Evolutionary conservation across 2,329 filamentous ascomycete genomes (phyloP).

Genomic region (Nannizziopsis barbatae): DNA sequence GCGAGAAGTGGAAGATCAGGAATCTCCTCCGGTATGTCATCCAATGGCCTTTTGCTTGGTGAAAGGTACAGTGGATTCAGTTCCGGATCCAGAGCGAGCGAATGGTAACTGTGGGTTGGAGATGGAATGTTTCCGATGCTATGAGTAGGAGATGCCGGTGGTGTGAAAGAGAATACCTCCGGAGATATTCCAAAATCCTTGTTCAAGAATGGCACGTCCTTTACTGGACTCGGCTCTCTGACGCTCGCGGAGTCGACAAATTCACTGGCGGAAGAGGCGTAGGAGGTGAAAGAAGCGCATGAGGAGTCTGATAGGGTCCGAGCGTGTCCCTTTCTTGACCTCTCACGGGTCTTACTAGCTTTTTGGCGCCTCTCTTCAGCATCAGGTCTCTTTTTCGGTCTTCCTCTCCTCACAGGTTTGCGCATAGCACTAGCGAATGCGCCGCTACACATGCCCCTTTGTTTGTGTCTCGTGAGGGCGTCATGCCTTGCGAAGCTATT

Average conservation of each 20-base stretch:
- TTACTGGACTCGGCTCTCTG: conserved; percentile 26
- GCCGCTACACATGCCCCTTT: conserved; percentile 92
- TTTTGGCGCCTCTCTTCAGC: conserved; percentile 49
- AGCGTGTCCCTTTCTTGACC: conserved; percentile 27
- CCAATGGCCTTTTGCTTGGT: conserved; percentile 23
- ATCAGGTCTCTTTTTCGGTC: conserved; percentile 53
- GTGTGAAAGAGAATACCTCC: conserved; percentile 37
- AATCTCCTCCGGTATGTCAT: conserved; percentile 25
- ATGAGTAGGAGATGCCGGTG: conserved; percentile 37
- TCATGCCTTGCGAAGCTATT: conserved; percentile 93
- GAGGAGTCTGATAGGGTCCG: conserved; percentile 30
- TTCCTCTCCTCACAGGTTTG: conserved; percentile 55
- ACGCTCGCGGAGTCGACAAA: conserved; percentile 32
- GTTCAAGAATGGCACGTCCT: conserved; percentile 24
- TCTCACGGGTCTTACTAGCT: conserved; percentile 42
- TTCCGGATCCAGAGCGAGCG: conserved; percentile 31
- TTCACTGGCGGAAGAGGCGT: conserved; percentile 33
- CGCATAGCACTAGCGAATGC: conserved; percentile 73
- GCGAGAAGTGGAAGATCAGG: conserved; percentile 21
- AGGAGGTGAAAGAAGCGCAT: conserved; percentile 28
- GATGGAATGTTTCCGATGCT: conserved; percentile 31
- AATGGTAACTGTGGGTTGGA: conserved; percentile 26
- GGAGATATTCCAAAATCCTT: conserved; percentile 29
- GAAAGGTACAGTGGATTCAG: conserved; percentile 29
- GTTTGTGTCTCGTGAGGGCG: conserved; percentile 83